Evolutionary conservation across 305 asterid genomes (phyloP).

Genomic region (Fraxinus platypoda): DNA sequence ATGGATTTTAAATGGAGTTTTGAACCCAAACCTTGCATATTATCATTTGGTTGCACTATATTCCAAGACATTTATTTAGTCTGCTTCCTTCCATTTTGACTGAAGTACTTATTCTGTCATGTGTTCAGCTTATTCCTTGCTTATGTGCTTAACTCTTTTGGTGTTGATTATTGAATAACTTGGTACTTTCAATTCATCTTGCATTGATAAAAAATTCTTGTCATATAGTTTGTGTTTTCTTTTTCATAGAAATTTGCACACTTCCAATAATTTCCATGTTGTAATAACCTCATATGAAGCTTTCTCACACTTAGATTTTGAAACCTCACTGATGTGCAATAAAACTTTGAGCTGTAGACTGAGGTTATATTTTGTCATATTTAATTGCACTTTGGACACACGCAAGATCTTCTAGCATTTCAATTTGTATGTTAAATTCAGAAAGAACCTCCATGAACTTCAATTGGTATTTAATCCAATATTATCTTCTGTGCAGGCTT

Average conservation of each 20-base stretch:
- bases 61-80: neutral
- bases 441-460: neutral
- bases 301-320: neutral
- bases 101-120: neutral
- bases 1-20: neutral
- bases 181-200: neutral
- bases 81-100: neutral
- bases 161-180: neutral
- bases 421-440: neutral
- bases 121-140: neutral
- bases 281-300: neutral
- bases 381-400: neutral
- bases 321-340: neutral
- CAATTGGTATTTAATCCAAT: neutral
- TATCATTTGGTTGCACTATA: neutral
- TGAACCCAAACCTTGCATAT: neutral
- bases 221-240: neutral
- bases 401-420: neutral
- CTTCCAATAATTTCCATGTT: neutral
- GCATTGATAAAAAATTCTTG: neutral
- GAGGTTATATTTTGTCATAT: neutral
- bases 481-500: conserved; percentile 18
- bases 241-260: neutral
- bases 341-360: neutral
- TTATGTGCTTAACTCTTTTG: neutral